Percentiles rank a stretch among this genome's conserved stretches.
These are phyloP conservation scores for Neofusicoccum sp. DNA, from an alignment of 2,329 filamentous ascomycete species.

Conservation along the genomic window DNA sequence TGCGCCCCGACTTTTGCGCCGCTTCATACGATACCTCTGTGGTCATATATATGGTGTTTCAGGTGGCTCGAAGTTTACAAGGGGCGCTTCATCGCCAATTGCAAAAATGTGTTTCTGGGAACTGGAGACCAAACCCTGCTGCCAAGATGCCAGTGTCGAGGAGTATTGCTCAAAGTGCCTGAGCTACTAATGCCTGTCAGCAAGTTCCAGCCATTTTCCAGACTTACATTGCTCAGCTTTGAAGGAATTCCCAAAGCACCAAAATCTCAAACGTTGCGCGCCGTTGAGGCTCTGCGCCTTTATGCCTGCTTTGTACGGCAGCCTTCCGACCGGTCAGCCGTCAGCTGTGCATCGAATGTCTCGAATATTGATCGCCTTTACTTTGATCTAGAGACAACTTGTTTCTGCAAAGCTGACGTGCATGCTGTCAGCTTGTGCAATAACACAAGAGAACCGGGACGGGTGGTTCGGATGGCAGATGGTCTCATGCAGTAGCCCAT, in stretches of 20 bases:
- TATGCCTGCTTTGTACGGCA: neutral
- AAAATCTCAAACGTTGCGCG: neutral
- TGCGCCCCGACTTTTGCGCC: neutral
- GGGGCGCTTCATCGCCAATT: neutral
- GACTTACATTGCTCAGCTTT: neutral
- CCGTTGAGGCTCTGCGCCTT: neutral
- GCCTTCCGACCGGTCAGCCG: neutral
- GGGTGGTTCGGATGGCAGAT: neutral
- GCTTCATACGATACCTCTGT: constrained; percentile 1
- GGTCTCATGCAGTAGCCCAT: neutral
- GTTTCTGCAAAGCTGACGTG: neutral
- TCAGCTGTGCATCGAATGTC: neutral
- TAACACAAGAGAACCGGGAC: neutral
- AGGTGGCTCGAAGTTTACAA: neutral
- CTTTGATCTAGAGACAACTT: neutral
- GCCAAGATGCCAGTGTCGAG: neutral
- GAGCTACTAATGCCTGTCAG: neutral
- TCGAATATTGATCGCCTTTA: neutral
- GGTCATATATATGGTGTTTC: neutral
- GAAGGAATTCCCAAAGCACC: neutral
- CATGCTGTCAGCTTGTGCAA: neutral
- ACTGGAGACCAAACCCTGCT: neutral
- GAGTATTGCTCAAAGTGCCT: neutral
- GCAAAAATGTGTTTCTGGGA: neutral
- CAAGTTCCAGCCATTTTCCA: neutral